Base-by-base conservation (phyloP, 2,329 filamentous ascomycete genomes). In the Xylaria sp. region DNA sequence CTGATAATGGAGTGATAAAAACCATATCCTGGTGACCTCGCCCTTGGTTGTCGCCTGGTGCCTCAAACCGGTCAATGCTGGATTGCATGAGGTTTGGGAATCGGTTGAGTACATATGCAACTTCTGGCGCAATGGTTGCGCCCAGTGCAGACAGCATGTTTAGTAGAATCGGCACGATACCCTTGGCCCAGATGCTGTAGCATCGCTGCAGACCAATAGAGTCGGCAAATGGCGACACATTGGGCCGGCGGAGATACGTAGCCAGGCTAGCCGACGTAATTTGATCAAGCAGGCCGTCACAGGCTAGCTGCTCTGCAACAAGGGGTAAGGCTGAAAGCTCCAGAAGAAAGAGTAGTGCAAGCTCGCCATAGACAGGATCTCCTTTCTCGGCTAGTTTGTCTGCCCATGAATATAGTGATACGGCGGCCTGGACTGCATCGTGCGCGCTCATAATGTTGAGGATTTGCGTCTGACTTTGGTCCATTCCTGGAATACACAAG, bases 331-430 rank as follows among this genome's bases (percentile, higher is more conserved):
- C 89, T 1, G 93, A 97, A 11, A 99, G 84, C 68, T 96, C 91
- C 21, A 97, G 86, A 13, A 99, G 83, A 76, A 98, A 96, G 25
- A 93, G 83, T 40, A 97, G 84, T 70, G 91, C 91, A n/a, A 97
- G 85, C 73, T 97, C 93, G 66, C 93, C 95, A 75, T 97, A 98
- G 29, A 98, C 82, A 0, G 95, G 94, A 72, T 98, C 94, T 27
- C 88, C 87, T 58, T 90, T 85, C 35, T 90, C 84, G 0, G 90
- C 85, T 23, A 98, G 83, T 67, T 89, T 87, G 75, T 98, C 93
- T 3, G 94, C 87, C 95, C 95, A 99, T 0, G 93, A 97, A 77
- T 94, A 98, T 4, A 99, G 83, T 33, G 91, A 92, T 5, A 90
- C 88, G 0, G 93, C 93, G 63, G 93, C 90, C 70, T 94, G 90